Evolutionary conservation across 305 asterid species (phyloP).

Genomic region (Ajuga reptans): DNA sequence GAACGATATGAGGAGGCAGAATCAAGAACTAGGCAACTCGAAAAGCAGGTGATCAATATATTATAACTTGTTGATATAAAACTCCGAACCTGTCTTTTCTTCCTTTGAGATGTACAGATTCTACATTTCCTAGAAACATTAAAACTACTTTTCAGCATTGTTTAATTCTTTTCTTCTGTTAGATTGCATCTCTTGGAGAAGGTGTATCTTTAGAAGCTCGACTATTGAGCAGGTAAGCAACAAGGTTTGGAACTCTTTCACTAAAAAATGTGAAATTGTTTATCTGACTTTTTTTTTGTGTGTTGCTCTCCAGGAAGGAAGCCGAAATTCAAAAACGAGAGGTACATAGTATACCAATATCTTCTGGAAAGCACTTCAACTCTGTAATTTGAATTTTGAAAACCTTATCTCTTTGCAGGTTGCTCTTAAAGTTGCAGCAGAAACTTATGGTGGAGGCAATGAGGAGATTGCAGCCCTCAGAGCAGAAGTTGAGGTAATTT

Average conservation of each 20-base stretch:
- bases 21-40: conserved; percentile 82
- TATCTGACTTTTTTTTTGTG: conserved; percentile 19
- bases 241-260: conserved; percentile 10
- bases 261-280: neutral
- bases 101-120: neutral
- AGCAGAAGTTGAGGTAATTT: conserved; percentile 68
- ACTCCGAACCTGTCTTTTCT: neutral
- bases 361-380: neutral
- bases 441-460: conserved; percentile 58
- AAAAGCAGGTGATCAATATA: conserved; percentile 56
- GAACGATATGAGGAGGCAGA: conserved; percentile 88
- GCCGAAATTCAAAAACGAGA: conserved; percentile 88
- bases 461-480: conserved; percentile 65
- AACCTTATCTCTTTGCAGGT: conserved; percentile 36
- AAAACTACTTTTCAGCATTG: neutral
- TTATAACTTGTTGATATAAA: neutral
- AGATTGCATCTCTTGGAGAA: conserved; percentile 89
- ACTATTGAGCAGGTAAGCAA: conserved; percentile 71
- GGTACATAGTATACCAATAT: conserved; percentile 33
- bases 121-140: neutral
- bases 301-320: conserved; percentile 59
- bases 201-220: conserved; percentile 91
- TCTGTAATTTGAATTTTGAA: conserved; percentile 1
- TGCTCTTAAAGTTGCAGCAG: conserved; percentile 73
- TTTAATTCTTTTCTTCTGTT: conserved; percentile 12